Base-by-base conservation (phyloP, 176 grass and related monocot species). In the Oropetium thomaeum region DNA sequence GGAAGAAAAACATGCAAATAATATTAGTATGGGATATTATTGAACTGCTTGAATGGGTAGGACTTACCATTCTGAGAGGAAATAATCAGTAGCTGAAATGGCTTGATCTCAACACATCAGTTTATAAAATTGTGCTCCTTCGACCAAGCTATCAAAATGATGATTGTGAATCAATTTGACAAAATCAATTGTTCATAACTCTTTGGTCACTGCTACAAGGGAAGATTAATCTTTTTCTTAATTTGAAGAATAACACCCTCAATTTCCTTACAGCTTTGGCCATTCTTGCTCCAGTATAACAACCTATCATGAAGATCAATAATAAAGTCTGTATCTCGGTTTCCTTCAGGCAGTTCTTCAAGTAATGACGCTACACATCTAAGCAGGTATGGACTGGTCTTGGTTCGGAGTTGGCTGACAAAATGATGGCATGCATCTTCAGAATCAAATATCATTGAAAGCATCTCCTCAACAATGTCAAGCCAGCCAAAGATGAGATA, bases 251-350 rank as follows among this genome's bases (percentile, higher is more conserved):
- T 83, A 70, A 83, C 43, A 58, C 83, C 87, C 58, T 83, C 76
- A 82, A 97, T 83, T 83, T 82, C 86, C 81, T 91, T 61, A 59
- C 28, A 76, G 8, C 83, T 78, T 35, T 84, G 60, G 9, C 74
- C 78, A 81, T 76, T 65, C 62, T 87, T 80, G 20, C 47, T 89
- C 94, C 83, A 97, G 38, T 29, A 77, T 23, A 85, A 48, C 70
- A 97, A 82, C 62, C 90, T 97, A 64, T 45, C 48, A 45, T 81
- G 82, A 70, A 93, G 81, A 71, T 97, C 94, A 22, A 67, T 19
- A 23, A 72, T 43, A 48, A 70, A 77, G 70, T 87, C 83, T 78
- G 41, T 60, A 80, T 70, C 75, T 74, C 59, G 60, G 52, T 47
- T 48, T 75, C 19, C 61, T 58, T 65, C 43, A 70, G 82, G 70